Evolutionary conservation across 805 yeast species (phyloP).

Genomic region (Cyberlindnera sargentensis): DNA sequence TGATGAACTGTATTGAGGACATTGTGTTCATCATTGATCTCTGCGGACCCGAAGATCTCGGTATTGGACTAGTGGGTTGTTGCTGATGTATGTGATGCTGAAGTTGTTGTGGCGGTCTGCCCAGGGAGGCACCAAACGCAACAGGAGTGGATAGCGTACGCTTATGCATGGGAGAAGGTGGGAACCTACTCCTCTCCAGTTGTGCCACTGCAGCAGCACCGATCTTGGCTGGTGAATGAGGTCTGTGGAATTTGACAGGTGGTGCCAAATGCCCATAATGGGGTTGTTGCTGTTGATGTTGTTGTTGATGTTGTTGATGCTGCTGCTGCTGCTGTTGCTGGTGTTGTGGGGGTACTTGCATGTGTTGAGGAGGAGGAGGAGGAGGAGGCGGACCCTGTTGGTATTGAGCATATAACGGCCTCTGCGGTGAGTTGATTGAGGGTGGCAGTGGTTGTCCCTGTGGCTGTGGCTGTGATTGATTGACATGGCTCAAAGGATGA

Average conservation of each 20-base stretch:
- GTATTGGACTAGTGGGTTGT: background rate
- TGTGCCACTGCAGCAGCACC: conserved; percentile 69
- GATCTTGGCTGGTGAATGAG: conserved; percentile 60
- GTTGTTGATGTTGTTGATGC: background rate
- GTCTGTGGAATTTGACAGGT: conserved; percentile 27
- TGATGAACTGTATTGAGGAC: conserved; percentile 23
- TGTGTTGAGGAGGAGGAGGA: conserved; percentile 1
- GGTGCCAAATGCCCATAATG: conserved; percentile 14
- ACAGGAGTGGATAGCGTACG: conserved; percentile 35
- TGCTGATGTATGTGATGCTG: background rate
- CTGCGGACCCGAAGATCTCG: conserved; percentile 3
- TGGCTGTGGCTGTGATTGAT: background rate
- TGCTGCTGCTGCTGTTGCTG: background rate
- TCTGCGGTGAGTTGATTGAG: conserved; percentile 5
- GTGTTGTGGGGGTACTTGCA: conserved; percentile 1
- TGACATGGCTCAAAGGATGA: background rate
- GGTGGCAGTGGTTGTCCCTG: conserved; percentile 5
- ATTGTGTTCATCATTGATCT: conserved; percentile 23
- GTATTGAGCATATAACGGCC: conserved; percentile 10
- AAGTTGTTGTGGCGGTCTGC: background rate
- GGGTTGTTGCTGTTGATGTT: background rate
- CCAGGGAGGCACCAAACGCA: background rate
- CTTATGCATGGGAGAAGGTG: conserved; percentile 26
- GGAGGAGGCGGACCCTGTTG: conserved; percentile 2
- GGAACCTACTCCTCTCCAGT: conserved; percentile 24